These are phyloP conservation scores for Carnegiea gigantea DNA, from an alignment of 179 eudicot species.

Conservation along the genomic window DNA sequence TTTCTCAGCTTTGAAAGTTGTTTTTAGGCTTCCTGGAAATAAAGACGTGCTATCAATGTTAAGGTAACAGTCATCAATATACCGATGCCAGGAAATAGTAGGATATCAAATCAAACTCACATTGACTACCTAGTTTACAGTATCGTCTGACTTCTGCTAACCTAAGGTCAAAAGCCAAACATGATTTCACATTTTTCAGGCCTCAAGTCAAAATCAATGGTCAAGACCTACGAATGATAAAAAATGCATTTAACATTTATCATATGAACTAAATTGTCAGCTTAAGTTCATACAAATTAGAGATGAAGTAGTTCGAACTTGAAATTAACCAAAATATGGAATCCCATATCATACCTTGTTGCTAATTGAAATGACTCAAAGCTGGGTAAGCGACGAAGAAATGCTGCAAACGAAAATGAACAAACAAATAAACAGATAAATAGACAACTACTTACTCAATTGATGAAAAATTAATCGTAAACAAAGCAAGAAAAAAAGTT, in stretches of 20 bases:
- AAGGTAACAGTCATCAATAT: background rate
- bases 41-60: no score
- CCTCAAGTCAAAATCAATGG: background rate
- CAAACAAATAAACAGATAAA: background rate
- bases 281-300: background rate
- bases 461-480: background rate
- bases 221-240: background rate
- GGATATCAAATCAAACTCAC: background rate
- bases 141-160: no score
- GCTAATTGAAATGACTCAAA: constrained; percentile 30
- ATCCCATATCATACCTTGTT: constrained; percentile 20
- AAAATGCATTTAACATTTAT: background rate
- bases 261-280: background rate
- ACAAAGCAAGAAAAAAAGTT: background rate
- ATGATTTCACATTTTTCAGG: background rate
- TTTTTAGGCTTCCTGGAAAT: background rate
- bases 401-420: constrained; percentile 17
- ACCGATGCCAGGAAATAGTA: no score
- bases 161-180: background rate
- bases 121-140: no score
- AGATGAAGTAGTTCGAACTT: background rate
- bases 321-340: constrained; percentile 1
- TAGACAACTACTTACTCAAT: background rate
- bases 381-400: constrained; percentile 25
- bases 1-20: background rate